These are phyloP conservation scores for Trichoderma semiorbis DNA, from an alignment of 2,329 filamentous ascomycete genomes.

Conservation along the genomic window DNA sequence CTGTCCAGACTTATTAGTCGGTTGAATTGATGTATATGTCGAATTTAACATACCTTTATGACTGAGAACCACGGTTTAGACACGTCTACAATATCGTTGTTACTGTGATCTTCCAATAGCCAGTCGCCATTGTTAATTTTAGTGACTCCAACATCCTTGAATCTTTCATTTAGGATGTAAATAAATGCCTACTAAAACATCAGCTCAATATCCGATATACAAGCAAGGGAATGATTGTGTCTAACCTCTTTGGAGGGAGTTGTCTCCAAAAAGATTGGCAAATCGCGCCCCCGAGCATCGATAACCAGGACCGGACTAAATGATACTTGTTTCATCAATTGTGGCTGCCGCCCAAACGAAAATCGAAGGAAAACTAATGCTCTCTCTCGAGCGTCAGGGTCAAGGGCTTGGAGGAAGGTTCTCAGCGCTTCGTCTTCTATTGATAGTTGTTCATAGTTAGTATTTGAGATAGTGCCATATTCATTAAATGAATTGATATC, in stretches of 20 bases:
- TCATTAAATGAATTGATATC: not conserved
- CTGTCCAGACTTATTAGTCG: too few relatives aligned
- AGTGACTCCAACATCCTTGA: too few relatives aligned
- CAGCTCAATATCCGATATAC: too few relatives aligned
- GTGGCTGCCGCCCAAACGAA: not conserved
- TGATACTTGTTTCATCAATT: not conserved
- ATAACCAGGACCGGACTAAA: not conserved
- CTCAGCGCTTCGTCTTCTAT: not conserved
- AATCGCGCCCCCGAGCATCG: not conserved
- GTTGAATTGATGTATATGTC: too few relatives aligned
- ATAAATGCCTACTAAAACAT: too few relatives aligned
- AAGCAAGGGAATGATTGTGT: too few relatives aligned
- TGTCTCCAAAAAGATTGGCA: not conserved
- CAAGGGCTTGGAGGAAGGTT: not conserved
- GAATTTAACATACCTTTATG: too few relatives aligned
- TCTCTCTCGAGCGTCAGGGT: not conserved
- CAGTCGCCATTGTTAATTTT: too few relatives aligned
- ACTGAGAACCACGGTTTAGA: too few relatives aligned
- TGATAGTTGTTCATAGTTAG: not conserved
- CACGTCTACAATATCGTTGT: too few relatives aligned
- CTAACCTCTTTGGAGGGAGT: not conserved
- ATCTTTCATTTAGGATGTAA: too few relatives aligned
- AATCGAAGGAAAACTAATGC: not conserved
- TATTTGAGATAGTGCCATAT: accelerated
- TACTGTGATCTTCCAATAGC: too few relatives aligned